Percentiles rank a stretch among this genome's conserved stretches.
These are phyloP conservation scores for Colletotrichum gloeosporioides DNA, from an alignment of 2,329 filamentous ascomycete genomes.

Conservation along the genomic window DNA sequence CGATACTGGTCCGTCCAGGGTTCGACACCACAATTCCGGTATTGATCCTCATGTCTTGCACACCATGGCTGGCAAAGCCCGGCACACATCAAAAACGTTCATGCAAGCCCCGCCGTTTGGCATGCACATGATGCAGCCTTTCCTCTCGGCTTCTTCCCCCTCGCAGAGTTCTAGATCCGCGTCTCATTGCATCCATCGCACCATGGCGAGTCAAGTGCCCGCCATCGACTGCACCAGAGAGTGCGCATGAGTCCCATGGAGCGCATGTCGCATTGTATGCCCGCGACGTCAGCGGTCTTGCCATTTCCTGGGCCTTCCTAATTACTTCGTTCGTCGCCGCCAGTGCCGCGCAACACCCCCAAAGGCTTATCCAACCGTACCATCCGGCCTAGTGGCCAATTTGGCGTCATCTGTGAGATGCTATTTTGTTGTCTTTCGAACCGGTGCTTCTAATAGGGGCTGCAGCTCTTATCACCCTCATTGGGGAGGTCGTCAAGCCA, in stretches of 20 bases:
- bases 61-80: neutral
- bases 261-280: slow-evolving; percentile 1
- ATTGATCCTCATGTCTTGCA: neutral
- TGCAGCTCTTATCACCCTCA: slow-evolving; percentile 3
- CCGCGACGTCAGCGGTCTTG: neutral
- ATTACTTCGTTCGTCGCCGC: neutral
- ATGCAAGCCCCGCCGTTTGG: slow-evolving; percentile 15
- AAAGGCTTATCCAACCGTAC: neutral
- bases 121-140: slow-evolving; percentile 16
- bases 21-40: neutral
- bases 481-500: neutral
- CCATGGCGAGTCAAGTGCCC: slow-evolving; percentile 16
- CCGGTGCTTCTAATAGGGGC: neutral
- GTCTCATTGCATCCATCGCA: neutral
- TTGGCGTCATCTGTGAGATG: neutral
- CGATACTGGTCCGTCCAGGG: neutral
- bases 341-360: slow-evolving; percentile 4
- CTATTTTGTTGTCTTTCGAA: neutral
- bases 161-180: slow-evolving; percentile 6
- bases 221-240: neutral
- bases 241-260: neutral
- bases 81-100: slow-evolving; percentile 10
- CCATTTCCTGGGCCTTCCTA: neutral
- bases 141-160: neutral
- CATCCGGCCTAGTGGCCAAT: neutral